Conservation (phyloP, 768 basidiomycete species). For the Lentinula raphanica region DNA sequence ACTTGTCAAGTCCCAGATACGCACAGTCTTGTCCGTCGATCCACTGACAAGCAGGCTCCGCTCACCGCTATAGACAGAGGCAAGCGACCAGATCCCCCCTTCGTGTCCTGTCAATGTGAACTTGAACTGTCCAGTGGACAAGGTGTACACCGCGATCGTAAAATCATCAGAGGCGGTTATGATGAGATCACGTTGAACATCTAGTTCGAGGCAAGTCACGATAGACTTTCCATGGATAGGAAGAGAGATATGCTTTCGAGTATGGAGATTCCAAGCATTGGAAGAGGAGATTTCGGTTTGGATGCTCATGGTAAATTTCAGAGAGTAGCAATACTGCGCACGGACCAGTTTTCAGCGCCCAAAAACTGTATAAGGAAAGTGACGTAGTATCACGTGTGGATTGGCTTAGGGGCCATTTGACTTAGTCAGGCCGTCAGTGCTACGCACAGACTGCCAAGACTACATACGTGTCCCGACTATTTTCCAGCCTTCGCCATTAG, state of each 20-base stretch:
- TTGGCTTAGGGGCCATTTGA: too few species aligned
- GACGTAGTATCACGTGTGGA: too few species aligned
- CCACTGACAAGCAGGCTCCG: conserved; percentile 81
- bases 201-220: conserved; percentile 90
- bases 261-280: conserved; percentile 25
- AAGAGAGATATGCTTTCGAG: conserved; percentile 65
- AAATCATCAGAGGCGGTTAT: conserved; percentile 97
- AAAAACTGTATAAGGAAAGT: not conserved
- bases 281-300: not conserved
- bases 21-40: conserved; percentile 87
- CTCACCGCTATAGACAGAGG: conserved; percentile 53
- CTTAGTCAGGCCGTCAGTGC: too few species aligned
- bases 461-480: too few species aligned
- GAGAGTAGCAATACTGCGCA: not conserved
- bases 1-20: conserved; percentile 81
- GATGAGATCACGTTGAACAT: conserved; percentile 74
- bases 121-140: conserved; percentile 68
- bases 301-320: not conserved
- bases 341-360: not conserved
- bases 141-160: conserved; percentile 90
- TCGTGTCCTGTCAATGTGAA: conserved; percentile 83
- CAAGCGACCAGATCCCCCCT: conserved; percentile 96
- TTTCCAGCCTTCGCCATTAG: too few species aligned
- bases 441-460: too few species aligned
- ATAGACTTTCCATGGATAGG: conserved; percentile 87